These are phyloP conservation scores for Curvularia verruculosa DNA, from an alignment of 2,329 filamentous ascomycete species.

Conservation along the genomic window DNA sequence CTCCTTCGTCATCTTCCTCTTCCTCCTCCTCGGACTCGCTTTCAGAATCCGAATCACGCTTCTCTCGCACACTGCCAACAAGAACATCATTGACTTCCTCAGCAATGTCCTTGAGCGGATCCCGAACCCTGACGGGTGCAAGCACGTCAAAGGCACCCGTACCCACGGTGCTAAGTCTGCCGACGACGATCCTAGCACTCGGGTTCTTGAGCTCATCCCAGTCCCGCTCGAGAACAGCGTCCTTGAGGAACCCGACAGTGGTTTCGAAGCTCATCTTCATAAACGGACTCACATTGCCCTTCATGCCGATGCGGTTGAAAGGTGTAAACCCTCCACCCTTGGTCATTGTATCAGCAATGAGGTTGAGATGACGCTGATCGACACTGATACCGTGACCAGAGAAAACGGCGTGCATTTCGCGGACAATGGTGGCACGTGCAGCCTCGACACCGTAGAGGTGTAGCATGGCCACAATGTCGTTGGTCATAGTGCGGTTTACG, in stretches of 20 bases:
- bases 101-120: conserved; percentile 33
- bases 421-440: conserved; percentile 82
- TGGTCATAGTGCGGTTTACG: conserved; percentile 84
- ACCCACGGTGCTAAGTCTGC: conserved; percentile 79
- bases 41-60: conserved; percentile 18
- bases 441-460: conserved; percentile 91
- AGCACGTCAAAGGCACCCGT: conserved; percentile 93
- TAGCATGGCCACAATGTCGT: conserved; percentile 88
- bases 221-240: conserved; percentile 88
- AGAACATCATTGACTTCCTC: conserved; percentile 19
- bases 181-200: conserved; percentile 86
- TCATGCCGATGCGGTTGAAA: conserved; percentile 90
- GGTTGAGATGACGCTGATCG: conserved; percentile 87
- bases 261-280: conserved; percentile 99
- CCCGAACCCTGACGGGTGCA: conserved; percentile 37
- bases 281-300: conserved; percentile 84
- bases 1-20: conserved; percentile 12
- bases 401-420: conserved; percentile 86
- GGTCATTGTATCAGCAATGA: conserved; percentile 99
- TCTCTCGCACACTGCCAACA: conserved; percentile 14
- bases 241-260: conserved; percentile 89
- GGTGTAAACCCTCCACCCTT: conserved; percentile 84
- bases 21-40: conserved; percentile 21
- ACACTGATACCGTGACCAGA: conserved; percentile 88
- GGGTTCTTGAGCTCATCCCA: conserved; percentile 87